Evolutionary conservation across 1,284 basidiomycete species (phyloP), one percentile per base, ranked within the genome.

Genomic region (Rhodotorula sp.): DNA sequence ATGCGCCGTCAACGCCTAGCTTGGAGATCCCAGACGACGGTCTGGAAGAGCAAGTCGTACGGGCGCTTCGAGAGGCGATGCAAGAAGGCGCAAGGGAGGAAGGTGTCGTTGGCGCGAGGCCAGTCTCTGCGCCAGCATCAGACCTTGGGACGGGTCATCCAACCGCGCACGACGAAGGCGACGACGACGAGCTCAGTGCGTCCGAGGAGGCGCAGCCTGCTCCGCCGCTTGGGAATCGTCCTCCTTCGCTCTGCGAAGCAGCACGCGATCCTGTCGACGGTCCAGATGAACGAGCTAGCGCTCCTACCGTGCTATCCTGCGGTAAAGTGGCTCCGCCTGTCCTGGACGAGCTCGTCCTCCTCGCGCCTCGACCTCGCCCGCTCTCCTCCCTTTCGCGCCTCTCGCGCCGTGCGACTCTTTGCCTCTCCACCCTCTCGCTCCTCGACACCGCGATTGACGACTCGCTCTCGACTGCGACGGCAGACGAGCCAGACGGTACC

Each of bases 371-470:
- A 54, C 9, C 54, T 7, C 63, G 54, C 21, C 63, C 63, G 0
- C 46, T 64, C 21, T 42, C 23, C 54, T 49, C 55, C 34, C 16
- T 66, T 17, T 52, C 66, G 14, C 53, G 48, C 57, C 56, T 71
- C 48, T 64, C 66, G 10, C 57, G 56, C 46, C 70, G 62, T 19
- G 62, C 65, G 9, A 64, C 62, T 1, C 16, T 67, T 7, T 64
- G 70, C 45, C 61, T 71, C 42, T 57, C 65, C 5, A 27, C 42
- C 54, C 45, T 70, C 27, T 45, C n/a, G 8, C 16, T 44, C 41
- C 21, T 48, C 19, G 46, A 23, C 41, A 49, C 41, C 44, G 4
- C 23, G 12, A 27, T 55, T 27, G 17, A 55, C 14, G 7, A 41
- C 17, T 19, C 41, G 16, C 17, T 12, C 54, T 27, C 16, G 2